phyloP scores from a whole-genome alignment of 352 stramenopile species.

The Globisporangium nunn region DNA sequence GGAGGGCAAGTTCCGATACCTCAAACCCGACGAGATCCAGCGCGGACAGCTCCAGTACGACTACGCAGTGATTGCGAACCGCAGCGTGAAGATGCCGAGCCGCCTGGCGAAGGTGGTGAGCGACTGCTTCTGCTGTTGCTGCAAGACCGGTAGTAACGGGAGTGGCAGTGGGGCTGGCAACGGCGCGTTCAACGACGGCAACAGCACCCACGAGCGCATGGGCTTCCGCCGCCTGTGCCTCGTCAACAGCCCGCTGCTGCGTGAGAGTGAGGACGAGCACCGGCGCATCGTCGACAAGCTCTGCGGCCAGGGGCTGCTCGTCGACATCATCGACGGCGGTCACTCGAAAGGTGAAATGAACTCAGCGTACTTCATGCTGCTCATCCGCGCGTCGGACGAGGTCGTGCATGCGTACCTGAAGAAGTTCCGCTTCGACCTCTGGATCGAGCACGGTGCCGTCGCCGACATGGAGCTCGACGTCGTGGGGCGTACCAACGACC shows the following conservation, averaged over 20 bases:
- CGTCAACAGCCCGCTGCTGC: conserved; percentile 30
- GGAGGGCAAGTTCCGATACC: conserved; percentile 59
- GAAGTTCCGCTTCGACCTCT: conserved; percentile 61
- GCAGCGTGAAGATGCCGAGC: conserved; percentile 40
- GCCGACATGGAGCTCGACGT: conserved; percentile 75
- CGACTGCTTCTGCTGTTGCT: conserved; percentile 36
- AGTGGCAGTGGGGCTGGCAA: background rate
- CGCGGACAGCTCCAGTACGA: conserved; percentile 57
- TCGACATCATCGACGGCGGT: conserved; percentile 82
- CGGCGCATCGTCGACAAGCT: conserved; percentile 73
- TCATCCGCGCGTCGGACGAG: conserved; percentile 53
- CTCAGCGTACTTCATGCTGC: conserved; percentile 69
- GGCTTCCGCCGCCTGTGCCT: conserved; percentile 68
- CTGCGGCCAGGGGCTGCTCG: conserved; percentile 55
- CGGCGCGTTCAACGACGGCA: conserved; percentile 22
- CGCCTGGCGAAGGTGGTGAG: conserved; percentile 18
- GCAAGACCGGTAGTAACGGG: conserved; percentile 7
- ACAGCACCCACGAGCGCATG: conserved; percentile 27
- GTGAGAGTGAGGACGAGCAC: conserved; percentile 77
- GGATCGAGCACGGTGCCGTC: conserved; percentile 74
- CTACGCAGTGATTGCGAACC: conserved; percentile 76
- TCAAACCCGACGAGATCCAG: conserved; percentile 78
- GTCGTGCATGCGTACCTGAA: conserved; percentile 59
- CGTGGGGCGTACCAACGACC: conserved; percentile 33
- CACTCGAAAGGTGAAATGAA: conserved; percentile 80